A percentile compares a stretch with the other conserved stretches of the same genome.
phyloP scores from a whole-genome alignment of 2,329 filamentous ascomycete genomes.

The Eurotiales sp. region DNA sequence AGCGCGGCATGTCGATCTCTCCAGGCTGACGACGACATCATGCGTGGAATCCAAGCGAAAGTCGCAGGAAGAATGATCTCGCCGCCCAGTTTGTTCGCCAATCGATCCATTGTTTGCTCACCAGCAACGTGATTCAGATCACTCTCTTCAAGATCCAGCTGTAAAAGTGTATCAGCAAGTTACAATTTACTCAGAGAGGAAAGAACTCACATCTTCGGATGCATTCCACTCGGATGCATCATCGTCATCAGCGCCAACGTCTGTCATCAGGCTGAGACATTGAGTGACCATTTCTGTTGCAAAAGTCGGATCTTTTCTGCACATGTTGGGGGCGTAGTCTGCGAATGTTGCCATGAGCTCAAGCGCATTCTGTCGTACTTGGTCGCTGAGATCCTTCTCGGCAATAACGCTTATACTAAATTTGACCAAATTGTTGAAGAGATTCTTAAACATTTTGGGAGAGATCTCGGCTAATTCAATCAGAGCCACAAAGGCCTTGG shows the following conservation, averaged over 20 bases:
- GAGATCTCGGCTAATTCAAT: conserved; percentile 94
- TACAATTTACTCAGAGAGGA: background rate
- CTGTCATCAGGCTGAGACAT: conserved; percentile 96
- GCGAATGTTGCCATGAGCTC: conserved; percentile 98
- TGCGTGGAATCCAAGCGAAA: conserved; percentile 93
- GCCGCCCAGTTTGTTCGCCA: conserved; percentile 97
- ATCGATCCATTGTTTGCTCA: conserved; percentile 95
- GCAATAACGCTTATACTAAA: conserved; percentile 93
- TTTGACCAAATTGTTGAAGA: conserved; percentile 89
- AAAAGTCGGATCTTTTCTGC: conserved; percentile 88
- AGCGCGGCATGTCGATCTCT: conserved; percentile 91
- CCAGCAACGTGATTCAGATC: conserved; percentile 96
- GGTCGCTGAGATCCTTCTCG: conserved; percentile 88
- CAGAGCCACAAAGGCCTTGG: conserved; percentile 81
- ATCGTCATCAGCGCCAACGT: conserved; percentile 90
- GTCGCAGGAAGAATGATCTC: conserved; percentile 86
- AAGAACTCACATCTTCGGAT: conserved; percentile 72
- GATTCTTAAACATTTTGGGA: conserved; percentile 92
- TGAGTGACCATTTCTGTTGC: conserved; percentile 97
- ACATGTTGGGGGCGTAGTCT: conserved; percentile 90
- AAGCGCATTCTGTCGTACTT: conserved; percentile 87
- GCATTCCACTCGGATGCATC: conserved; percentile 91
- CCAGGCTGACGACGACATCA: conserved; percentile 96
- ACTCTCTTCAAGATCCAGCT: conserved; percentile 92
- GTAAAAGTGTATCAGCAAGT: conserved; percentile 7